These are phyloP conservation scores for Fraxinus quadrangulata DNA, from an alignment of 257 asterid species.

Conservation along the genomic window DNA sequence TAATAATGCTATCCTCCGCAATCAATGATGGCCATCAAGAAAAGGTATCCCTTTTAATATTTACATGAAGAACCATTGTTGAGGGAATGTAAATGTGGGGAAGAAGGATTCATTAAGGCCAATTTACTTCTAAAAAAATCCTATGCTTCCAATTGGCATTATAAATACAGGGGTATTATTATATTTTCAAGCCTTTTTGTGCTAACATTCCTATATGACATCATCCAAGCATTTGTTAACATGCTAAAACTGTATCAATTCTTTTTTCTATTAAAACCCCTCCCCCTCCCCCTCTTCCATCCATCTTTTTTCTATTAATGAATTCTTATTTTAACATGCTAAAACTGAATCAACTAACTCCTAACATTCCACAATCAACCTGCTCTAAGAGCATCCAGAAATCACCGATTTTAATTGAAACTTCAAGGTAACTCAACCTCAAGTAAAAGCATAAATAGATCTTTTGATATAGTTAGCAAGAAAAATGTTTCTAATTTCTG, in stretches of 20 bases:
- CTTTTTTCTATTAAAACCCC: not conserved
- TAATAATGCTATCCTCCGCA: not conserved
- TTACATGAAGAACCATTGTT: not conserved
- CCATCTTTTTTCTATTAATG: not conserved
- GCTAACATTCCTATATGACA: not conserved
- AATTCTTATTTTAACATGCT: not conserved
- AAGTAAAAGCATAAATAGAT: not conserved
- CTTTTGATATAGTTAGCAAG: conserved; percentile 5
- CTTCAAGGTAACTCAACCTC: not conserved
- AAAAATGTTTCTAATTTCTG: not conserved
- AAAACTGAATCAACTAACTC: conserved; percentile 1
- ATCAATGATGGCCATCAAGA: not conserved
- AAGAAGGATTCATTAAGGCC: not conserved
- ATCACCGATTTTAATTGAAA: not conserved
- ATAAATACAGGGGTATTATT: not conserved
- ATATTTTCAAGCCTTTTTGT: not conserved
- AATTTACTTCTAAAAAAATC: not conserved
- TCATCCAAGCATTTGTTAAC: not conserved
- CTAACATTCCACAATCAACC: conserved; percentile 4
- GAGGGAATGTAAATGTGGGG: not conserved
- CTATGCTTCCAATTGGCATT: not conserved
- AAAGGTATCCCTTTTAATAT: too few relatives aligned
- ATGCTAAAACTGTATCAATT: too few relatives aligned
- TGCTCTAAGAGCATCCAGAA: not conserved
- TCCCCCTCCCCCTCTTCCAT: not conserved